Percentiles rank a stretch among this genome's conserved stretches.
Evolutionary conservation across 2,329 filamentous ascomycete species (phyloP).

Genomic region (Ophiosphaerella korrae): DNA sequence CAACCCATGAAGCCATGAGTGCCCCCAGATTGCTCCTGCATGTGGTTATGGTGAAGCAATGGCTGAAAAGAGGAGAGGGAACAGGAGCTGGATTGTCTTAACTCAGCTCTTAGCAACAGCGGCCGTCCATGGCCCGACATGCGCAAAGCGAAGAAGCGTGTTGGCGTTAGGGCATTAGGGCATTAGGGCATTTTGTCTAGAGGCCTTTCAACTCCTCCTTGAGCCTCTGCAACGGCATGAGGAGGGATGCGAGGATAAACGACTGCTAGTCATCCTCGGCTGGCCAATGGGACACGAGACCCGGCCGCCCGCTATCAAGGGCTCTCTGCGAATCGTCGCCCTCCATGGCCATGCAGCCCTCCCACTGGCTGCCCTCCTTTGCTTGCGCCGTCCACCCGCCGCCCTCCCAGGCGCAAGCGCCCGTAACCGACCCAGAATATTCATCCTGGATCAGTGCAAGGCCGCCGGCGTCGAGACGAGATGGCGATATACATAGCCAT

Average conservation of each 20-base stretch:
- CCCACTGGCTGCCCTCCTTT: slow-evolving; percentile 36
- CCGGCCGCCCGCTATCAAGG: slow-evolving; percentile 33
- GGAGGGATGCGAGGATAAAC: slow-evolving; percentile 27
- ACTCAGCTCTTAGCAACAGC: slow-evolving; percentile 30
- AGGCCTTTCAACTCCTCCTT: slow-evolving; percentile 24
- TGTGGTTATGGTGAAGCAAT: slow-evolving; percentile 10
- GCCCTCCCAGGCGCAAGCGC: slow-evolving; percentile 45
- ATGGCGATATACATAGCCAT: slow-evolving; percentile 40
- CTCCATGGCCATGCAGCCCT: slow-evolving; percentile 34
- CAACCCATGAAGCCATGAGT: slow-evolving; percentile 21
- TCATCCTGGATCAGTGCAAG: slow-evolving; percentile 31
- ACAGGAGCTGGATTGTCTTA: slow-evolving; percentile 20
- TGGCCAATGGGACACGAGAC: slow-evolving; percentile 35
- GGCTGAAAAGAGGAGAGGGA: slow-evolving; percentile 16
- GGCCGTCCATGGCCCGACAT: slow-evolving; percentile 23
- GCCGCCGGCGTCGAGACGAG: slow-evolving; percentile 30
- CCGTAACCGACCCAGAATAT: slow-evolving; percentile 36
- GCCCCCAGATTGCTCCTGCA: slow-evolving; percentile 17
- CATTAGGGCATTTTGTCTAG: slow-evolving; percentile 20
- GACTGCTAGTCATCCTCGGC: slow-evolving; percentile 24
- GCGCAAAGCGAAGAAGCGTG: slow-evolving; percentile 11
- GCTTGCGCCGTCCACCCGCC: slow-evolving; percentile 38
- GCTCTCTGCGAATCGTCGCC: slow-evolving; percentile 42
- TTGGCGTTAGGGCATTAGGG: slow-evolving; percentile 15
- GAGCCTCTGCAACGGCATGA: slow-evolving; percentile 32